Base-by-base conservation (phyloP, 192 early-diverging fungal genomes). In the Ramicandelaber brevisporus region DNA sequence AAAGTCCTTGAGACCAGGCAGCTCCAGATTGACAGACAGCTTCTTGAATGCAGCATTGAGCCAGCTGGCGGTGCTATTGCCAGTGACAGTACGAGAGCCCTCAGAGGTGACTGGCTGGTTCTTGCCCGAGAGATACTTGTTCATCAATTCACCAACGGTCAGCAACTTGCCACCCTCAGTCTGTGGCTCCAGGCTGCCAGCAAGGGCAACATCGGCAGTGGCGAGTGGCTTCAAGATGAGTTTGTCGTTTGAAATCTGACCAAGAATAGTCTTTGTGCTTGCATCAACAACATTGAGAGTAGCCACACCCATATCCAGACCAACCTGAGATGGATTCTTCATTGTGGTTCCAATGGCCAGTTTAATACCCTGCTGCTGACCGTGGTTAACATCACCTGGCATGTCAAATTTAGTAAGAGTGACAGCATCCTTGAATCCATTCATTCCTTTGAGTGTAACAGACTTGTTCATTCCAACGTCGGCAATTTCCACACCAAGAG, bases 401-500 rank as follows among this genome's bases (percentile, higher is more conserved):
- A 67, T 37, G 29, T 65, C 46, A 25, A 59, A 65, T 1, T 37
- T 33, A 12, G 41, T 3, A 25, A 63, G 27, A 3, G 32, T 49
- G 17, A 58, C 53, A 38, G 19, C 39, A 18, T 36, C 33, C 25
- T 41, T 43, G 30, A 68, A 55, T 15, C 55, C 55, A 30, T 36
- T 30, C 36, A 50, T 42, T 15, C 57, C 61, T 21, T 34, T 23
- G 2, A 64, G 38, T 23, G 35, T 57, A 5, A 70, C 49, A 30
- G 30, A 34, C 37, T 70, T 66, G 15, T 27, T 32, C 47, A 68
- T 52, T 20, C 27, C 30, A 36, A 68, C 48, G 8, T 31, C 33
- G 17, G 45, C 42, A 29, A 68, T 55, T 1, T 51, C 53, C 11
- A 48, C 46, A 16, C 54, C 54, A 37, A 68, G 55, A 34, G 65